Evolutionary conservation across 2,329 filamentous ascomycete species (phyloP).

Genomic region (Paecilomyces formosus): DNA sequence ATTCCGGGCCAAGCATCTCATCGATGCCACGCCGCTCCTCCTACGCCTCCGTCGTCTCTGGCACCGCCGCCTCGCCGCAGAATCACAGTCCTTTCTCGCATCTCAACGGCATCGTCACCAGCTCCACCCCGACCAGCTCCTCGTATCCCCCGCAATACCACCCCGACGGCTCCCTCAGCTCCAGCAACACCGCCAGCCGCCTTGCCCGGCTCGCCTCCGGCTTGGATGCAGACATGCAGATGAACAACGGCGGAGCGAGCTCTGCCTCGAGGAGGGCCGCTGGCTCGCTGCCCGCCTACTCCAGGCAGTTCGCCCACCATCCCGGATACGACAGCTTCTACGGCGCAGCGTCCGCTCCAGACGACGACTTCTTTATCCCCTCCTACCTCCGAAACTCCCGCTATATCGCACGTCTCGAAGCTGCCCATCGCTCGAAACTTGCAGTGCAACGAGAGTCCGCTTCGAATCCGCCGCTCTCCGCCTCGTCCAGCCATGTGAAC

Average conservation of each 20-base stretch:
- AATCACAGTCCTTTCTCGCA: slow-evolving; percentile 46
- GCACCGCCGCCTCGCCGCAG: slow-evolving; percentile 33
- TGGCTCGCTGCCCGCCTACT: slow-evolving; percentile 37
- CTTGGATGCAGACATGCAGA: slow-evolving; percentile 44
- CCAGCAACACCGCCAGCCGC: slow-evolving; percentile 10
- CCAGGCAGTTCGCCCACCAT: slow-evolving; percentile 38
- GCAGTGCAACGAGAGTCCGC: slow-evolving; percentile 45
- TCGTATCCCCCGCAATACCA: slow-evolving; percentile 29
- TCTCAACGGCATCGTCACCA: slow-evolving; percentile 30
- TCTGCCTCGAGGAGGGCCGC: slow-evolving; percentile 38
- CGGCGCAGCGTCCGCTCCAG: slow-evolving; percentile 18
- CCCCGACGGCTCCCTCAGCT: slow-evolving; percentile 13
- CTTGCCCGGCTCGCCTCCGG: slow-evolving; percentile 26
- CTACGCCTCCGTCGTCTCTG: slow-evolving; percentile 55
- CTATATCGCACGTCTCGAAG: slow-evolving; percentile 69
- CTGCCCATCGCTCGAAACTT: slow-evolving; percentile 58
- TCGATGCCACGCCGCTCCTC: slow-evolving; percentile 48
- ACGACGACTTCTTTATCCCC: slow-evolving; percentile 63
- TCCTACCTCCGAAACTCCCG: slow-evolving; percentile 74
- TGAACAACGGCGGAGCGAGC: slow-evolving; percentile 34
- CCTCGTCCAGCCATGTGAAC: slow-evolving; percentile 51
- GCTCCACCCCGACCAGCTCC: slow-evolving; percentile 21
- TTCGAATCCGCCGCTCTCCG: slow-evolving; percentile 35
- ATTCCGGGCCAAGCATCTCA: slow-evolving; percentile 26
- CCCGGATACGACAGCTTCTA: slow-evolving; percentile 20